Evolutionary conservation across 225 moss, liverwort and hornwort genomes (phyloP).

Genomic region (Rhytidiadelphus loreus): DNA sequence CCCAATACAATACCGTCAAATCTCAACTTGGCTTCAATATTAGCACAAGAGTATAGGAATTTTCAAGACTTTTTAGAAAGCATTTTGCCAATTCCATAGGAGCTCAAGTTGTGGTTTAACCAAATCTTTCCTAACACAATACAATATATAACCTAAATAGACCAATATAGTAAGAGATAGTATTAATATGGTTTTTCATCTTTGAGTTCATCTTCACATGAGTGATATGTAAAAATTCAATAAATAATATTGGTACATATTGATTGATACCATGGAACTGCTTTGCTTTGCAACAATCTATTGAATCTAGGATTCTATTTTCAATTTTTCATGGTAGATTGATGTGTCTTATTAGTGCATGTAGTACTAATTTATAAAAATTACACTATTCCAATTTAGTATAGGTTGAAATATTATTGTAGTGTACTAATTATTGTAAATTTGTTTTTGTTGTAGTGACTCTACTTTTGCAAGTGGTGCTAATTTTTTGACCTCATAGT

Average conservation of each 20-base stretch:
- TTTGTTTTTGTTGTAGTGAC: background rate
- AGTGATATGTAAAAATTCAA: too few species aligned
- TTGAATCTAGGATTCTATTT: background rate
- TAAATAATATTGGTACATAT: background rate
- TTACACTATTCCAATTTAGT: background rate
- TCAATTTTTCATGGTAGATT: background rate
- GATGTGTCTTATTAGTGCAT: too few species aligned
- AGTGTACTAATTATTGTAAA: background rate
- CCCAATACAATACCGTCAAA: background rate
- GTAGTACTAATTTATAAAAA: background rate
- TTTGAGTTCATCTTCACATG: background rate
- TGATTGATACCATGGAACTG: accelerated
- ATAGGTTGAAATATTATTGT: background rate
- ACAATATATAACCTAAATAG: background rate
- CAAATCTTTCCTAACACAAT: background rate
- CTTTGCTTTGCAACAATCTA: background rate
- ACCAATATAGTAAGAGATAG: too few species aligned
- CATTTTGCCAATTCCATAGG: background rate
- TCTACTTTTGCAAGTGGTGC: background rate
- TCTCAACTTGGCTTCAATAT: background rate
- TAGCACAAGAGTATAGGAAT: background rate
- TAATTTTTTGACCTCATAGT: background rate
- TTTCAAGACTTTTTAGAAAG: background rate
- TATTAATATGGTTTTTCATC: background rate
- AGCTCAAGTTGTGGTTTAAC: background rate